Evolutionary conservation across 1,139 yeast species (phyloP).

Genomic region (Pichia sp.): DNA sequence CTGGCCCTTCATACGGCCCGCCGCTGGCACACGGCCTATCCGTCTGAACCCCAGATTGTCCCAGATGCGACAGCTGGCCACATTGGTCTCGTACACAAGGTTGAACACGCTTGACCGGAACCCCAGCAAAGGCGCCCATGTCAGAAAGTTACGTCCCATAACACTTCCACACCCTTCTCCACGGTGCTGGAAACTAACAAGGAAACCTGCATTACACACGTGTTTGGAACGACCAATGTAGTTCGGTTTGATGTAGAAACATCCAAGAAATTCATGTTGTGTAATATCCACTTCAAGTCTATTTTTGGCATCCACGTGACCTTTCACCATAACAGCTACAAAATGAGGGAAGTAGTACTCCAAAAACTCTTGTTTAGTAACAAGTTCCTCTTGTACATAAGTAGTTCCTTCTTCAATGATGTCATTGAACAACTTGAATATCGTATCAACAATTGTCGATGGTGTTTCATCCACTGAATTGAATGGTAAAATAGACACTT

Average conservation of each 20-base stretch:
- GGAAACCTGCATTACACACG: conserved; percentile 73
- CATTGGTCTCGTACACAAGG: conserved; percentile 67
- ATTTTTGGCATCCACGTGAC: conserved; percentile 19
- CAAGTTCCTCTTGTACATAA: conserved; percentile 37
- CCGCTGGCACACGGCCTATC: conserved; percentile 62
- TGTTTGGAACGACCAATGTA: conserved; percentile 74
- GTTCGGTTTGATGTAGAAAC: conserved; percentile 72
- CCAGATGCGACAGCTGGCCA: conserved; percentile 67
- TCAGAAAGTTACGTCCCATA: conserved; percentile 54
- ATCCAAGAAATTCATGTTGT: conserved; percentile 45
- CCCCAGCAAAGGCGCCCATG: conserved; percentile 66
- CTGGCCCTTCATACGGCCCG: conserved; percentile 57
- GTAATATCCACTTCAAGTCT: not conserved
- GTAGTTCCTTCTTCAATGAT: conserved; percentile 48
- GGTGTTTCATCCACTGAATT: conserved; percentile 45
- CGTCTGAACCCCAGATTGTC: conserved; percentile 67
- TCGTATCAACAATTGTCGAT: conserved; percentile 29
- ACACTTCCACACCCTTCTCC: conserved; percentile 59
- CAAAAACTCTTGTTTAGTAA: conserved; percentile 33
- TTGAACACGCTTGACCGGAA: conserved; percentile 78
- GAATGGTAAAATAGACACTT: conserved; percentile 80
- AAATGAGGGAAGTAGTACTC: conserved; percentile 42
- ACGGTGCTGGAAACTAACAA: conserved; percentile 50
- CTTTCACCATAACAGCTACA: conserved; percentile 42
- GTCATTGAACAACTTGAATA: conserved; percentile 38